Base-by-base conservation (phyloP, 148 eudicot genomes). In the Nepenthes gracilis region DNA sequence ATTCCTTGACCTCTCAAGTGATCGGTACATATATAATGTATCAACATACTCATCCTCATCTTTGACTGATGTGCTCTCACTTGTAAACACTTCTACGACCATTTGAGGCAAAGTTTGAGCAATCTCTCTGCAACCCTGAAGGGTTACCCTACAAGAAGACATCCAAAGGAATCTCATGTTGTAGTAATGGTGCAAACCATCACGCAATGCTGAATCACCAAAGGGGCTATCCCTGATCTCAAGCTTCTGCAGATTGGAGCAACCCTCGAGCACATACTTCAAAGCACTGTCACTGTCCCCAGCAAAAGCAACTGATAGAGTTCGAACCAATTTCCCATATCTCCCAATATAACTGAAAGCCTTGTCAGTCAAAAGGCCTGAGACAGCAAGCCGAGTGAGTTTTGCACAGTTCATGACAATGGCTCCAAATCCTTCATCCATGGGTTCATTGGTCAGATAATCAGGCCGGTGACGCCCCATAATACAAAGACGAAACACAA, bases 371-470 rank as follows among this genome's bases (percentile, higher is more conserved):
- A 88, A 64, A 55, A 88, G 59, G 43, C 96, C 96, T 43, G 92
- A 88, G 34, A 83, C 75, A 2, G 96, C 92, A 10, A 88, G 81
- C 35, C 92, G 81, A 2, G 96, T 88, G 35, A 88, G 92, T 63
- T 85, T 88, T 76, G 79, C 81, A 65, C 96, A 88, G 66, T 88
- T 88, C 83, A 77, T 77, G 64, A 88, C 96, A 66, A 88, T 88
- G 75, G 96, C 92, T 35, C 96, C 96, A 69, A 88, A 88, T 38
- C 96, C 96, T 72, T 81, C 89, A 49, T 88, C 96, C 96, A 88
- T 88, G 36, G 96, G 92, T 66, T 83, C 85, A 9, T 74, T 73
- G 7, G 96, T 88, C 36, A 72, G 15, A 47, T 75, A 83, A 58
- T 85, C 96, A 23, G 92, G 89, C 43, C 78, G 73, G 62, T 77